phyloP scores from a whole-genome alignment of 345 rosid genomes.

The Diplotaxis tenuifolia region DNA sequence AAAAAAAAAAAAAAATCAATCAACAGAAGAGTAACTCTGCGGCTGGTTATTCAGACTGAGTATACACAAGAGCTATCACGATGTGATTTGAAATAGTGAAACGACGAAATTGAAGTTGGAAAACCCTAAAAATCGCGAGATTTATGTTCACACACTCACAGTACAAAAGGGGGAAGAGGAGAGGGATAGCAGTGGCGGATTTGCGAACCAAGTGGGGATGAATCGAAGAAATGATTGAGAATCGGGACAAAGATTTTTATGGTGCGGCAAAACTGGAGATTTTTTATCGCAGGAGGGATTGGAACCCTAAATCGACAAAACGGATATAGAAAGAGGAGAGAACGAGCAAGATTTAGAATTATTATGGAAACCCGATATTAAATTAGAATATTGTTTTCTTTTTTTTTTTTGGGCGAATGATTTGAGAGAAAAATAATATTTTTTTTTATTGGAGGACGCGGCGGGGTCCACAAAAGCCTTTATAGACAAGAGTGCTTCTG shows the following conservation, averaged over 20 bases:
- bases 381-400: neutral
- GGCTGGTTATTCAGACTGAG: neutral
- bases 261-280: constrained; percentile 9
- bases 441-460: neutral
- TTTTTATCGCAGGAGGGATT: constrained; percentile 1
- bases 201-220: neutral
- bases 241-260: neutral
- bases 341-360: constrained; percentile 19
- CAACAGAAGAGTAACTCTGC: neutral
- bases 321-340: constrained; percentile 13
- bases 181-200: constrained; percentile 7
- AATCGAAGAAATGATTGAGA: neutral
- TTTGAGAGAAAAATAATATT: constrained; percentile 10
- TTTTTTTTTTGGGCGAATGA: constrained; percentile 18
- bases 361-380: neutral
- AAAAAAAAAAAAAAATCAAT: neutral
- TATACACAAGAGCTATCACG: neutral
- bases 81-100: neutral
- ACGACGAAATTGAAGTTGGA: constrained; percentile 8
- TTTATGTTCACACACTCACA: constrained; percentile 12
- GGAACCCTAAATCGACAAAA: constrained; percentile 40
- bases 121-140: constrained; percentile 28
- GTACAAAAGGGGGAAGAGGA: constrained; percentile 9
- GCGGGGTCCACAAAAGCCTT: constrained; percentile 13
- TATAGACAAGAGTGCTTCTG: neutral